Conservation (phyloP, 1,284 basidiomycete genomes). For the Pseudozyma flocculosa region DNA sequence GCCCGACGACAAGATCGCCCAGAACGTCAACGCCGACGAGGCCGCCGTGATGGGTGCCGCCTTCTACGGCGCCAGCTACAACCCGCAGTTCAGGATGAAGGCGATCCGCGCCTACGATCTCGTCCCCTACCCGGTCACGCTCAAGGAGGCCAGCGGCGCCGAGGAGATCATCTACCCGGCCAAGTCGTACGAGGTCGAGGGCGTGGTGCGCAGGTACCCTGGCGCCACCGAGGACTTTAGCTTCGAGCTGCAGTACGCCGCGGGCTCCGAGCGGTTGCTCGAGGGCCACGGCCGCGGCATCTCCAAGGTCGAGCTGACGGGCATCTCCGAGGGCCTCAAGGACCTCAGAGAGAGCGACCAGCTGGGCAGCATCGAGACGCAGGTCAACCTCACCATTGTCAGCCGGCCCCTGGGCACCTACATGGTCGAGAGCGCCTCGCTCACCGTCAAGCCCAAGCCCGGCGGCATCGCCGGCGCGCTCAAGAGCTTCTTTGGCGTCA, state of each 20-base stretch:
- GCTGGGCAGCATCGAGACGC: slow-evolving; percentile 45
- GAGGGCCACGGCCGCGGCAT: slow-evolving; percentile 19
- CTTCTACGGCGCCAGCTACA: slow-evolving; percentile 84
- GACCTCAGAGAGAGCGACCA: slow-evolving; percentile 41
- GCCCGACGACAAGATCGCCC: slow-evolving; percentile 56
- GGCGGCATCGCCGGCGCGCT: slow-evolving; percentile 48
- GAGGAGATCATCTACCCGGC: slow-evolving; percentile 41
- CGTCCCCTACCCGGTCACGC: slow-evolving; percentile 45
- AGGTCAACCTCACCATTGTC: slow-evolving; percentile 47
- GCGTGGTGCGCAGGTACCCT: slow-evolving; percentile 28
- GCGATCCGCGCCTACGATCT: slow-evolving; percentile 78
- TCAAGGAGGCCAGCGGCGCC: slow-evolving; percentile 35
- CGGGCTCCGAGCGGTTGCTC: slow-evolving; percentile 22
- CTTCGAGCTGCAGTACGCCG: slow-evolving; percentile 44
- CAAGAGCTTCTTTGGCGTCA: slow-evolving; percentile 48
- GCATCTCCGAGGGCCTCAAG: slow-evolving; percentile 39
- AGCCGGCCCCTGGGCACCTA: slow-evolving; percentile 47
- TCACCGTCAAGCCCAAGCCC: slow-evolving; percentile 49
- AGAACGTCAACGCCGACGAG: slow-evolving; percentile 97
- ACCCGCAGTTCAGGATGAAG: slow-evolving; percentile 92
- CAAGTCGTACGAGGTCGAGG: slow-evolving; percentile 30
- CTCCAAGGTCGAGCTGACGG: slow-evolving; percentile 36
- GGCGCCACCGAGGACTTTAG: slow-evolving; percentile 43
- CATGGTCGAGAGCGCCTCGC: slow-evolving; percentile 34
- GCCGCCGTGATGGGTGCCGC: slow-evolving; percentile 89